phyloP scores from a whole-genome alignment of 805 yeast species.

The Candida morakotiae region DNA sequence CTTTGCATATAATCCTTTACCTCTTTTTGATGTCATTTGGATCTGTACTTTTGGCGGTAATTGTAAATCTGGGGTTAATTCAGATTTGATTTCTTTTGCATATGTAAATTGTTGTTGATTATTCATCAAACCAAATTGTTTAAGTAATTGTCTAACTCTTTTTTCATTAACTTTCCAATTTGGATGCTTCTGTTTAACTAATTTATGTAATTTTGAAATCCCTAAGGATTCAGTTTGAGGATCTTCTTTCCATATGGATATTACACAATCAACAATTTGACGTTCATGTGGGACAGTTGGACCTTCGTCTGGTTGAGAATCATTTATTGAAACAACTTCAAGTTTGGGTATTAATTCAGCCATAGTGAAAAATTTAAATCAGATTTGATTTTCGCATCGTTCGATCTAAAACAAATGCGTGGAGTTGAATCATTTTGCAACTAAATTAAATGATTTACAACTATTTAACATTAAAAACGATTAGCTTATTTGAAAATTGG shows the following conservation, averaged over 20 bases:
- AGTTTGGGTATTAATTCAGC: conserved; percentile 9
- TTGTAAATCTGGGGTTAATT: conserved; percentile 40
- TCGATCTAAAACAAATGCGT: too few relatives aligned
- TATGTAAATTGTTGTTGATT: conserved; percentile 43
- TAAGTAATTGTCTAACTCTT: conserved; percentile 50
- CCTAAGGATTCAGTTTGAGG: conserved; percentile 59
- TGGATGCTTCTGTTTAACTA: conserved; percentile 49
- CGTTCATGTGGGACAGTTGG: conserved; percentile 51
- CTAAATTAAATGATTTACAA: too few relatives aligned
- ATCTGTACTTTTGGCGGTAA: conserved; percentile 43
- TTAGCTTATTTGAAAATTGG: too few relatives aligned
- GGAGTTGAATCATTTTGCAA: too few relatives aligned
- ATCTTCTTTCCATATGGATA: conserved; percentile 64
- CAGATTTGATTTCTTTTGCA: conserved; percentile 50
- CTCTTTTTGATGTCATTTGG: conserved; percentile 48
- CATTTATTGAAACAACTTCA: conserved; percentile 37
- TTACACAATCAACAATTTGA: conserved; percentile 57
- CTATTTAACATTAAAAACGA: too few relatives aligned
- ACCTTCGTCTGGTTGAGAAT: conserved; percentile 18
- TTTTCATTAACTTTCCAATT: conserved; percentile 63
- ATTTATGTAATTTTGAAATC: conserved; percentile 46
- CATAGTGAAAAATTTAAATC: not conserved
- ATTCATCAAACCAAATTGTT: conserved; percentile 49
- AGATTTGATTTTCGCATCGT: not conserved
- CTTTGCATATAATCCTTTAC: conserved; percentile 59